Percentiles rank a stretch among this genome's conserved stretches.
phyloP scores from a whole-genome alignment of 1,284 basidiomycete species.

The Tilletiopsis washingtonensis region DNA sequence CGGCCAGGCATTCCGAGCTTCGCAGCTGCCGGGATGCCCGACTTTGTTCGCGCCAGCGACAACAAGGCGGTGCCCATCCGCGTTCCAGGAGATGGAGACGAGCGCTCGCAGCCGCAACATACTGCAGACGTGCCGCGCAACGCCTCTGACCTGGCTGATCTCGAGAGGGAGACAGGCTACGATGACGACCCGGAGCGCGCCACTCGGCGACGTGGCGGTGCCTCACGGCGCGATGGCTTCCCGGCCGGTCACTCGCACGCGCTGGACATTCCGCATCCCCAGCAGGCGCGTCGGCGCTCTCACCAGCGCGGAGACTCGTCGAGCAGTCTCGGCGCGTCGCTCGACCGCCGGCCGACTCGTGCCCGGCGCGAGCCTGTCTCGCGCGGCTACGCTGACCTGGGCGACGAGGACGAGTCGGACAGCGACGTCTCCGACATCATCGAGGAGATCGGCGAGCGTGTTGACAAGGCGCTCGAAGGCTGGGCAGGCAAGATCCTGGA shows the following conservation, averaged over 20 bases:
- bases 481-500: slow-evolving; percentile 42
- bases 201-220: too few relatives aligned
- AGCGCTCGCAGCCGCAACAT: background rate
- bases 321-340: background rate
- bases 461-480: slow-evolving; percentile 32
- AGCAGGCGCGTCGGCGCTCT: background rate
- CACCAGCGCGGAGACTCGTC: background rate
- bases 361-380: slow-evolving; percentile 6
- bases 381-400: slow-evolving; percentile 7
- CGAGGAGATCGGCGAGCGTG: slow-evolving; percentile 32
- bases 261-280: background rate
- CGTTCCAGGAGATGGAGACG: slow-evolving; percentile 11
- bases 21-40: background rate
- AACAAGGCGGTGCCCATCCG: slow-evolving; percentile 33
- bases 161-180: too few relatives aligned
- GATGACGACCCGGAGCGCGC: too few relatives aligned
- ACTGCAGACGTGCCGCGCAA: too few relatives aligned
- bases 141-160: too few relatives aligned
- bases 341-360: background rate
- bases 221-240: too few relatives aligned
- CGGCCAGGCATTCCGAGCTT: slow-evolving; percentile 24
- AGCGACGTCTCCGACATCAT: slow-evolving; percentile 28
- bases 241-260: too few relatives aligned
- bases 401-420: slow-evolving; percentile 3
- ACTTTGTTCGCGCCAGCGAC: background rate